Percentiles rank a stretch among this genome's conserved stretches.
Conservation (phyloP, 495 filamentous ascomycete genomes). For the Xylaria longipes region DNA sequence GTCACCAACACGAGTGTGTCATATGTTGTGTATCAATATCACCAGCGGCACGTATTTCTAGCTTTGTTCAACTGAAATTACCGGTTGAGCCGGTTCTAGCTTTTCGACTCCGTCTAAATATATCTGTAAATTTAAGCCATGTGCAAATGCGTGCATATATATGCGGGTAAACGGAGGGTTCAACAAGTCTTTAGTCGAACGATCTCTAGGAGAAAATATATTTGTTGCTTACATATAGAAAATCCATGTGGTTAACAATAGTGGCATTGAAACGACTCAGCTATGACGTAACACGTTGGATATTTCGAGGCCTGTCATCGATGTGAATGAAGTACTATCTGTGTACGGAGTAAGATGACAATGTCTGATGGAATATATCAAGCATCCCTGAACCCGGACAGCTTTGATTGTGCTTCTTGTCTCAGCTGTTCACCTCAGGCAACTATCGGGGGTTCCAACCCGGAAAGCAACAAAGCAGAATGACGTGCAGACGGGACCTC, state of each 20-base stretch:
- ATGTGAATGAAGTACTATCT: background rate
- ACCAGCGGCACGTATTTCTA: background rate
- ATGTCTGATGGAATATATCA: background rate
- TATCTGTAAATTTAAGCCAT: background rate
- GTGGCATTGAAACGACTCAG: background rate
- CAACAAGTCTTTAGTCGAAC: background rate
- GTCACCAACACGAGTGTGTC: background rate
- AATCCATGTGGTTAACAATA: background rate
- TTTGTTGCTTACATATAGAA: background rate
- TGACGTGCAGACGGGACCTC: constrained; percentile 10
- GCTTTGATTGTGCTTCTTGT: background rate
- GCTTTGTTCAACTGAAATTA: background rate
- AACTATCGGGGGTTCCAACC: background rate
- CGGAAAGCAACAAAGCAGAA: constrained; percentile 4
- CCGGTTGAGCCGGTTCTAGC: background rate
- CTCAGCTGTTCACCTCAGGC: background rate
- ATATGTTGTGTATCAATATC: constrained; percentile 9
- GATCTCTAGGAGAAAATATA: background rate
- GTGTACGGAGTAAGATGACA: background rate
- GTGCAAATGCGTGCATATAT: background rate
- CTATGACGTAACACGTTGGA: constrained; percentile 1
- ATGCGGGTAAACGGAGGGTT: background rate
- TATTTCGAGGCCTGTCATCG: background rate
- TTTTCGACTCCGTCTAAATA: background rate
- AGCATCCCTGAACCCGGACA: background rate